phyloP scores from a whole-genome alignment of 1,284 basidiomycete genomes.

The Fomitopsis schrenkii region DNA sequence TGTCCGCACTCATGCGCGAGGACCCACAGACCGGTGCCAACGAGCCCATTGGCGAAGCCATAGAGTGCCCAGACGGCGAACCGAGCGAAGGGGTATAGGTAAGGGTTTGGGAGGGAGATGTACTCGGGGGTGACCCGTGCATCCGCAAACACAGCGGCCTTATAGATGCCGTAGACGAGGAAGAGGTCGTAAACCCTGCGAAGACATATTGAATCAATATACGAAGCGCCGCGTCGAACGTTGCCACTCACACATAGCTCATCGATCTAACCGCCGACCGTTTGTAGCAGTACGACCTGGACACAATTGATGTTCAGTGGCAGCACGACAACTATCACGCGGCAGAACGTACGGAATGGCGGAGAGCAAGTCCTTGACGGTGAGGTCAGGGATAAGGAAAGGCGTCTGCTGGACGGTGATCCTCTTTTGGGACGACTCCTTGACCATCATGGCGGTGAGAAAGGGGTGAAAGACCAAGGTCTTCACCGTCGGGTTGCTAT shows the following conservation, averaged over 20 bases:
- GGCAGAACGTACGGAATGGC: constrained; percentile 74
- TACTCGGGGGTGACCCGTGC: constrained; percentile 51
- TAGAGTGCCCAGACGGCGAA: constrained; percentile 82
- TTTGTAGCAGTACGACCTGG: constrained; percentile 87
- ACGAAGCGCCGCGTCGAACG: constrained; percentile 8
- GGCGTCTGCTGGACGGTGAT: constrained; percentile 52
- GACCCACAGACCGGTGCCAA: constrained; percentile 93
- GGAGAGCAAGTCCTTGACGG: constrained; percentile 83
- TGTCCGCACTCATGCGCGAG: constrained; percentile 93
- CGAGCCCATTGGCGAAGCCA: constrained; percentile 80
- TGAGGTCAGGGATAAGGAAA: constrained; percentile 75
- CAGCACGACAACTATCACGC: background rate
- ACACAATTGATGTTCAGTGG: background rate
- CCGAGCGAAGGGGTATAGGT: constrained; percentile 60
- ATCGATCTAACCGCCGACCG: constrained; percentile 85
- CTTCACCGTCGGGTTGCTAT: constrained; percentile 16
- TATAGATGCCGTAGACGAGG: constrained; percentile 70
- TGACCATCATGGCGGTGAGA: constrained; percentile 14
- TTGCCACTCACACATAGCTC: constrained; percentile 67
- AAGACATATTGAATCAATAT: constrained; percentile 1
- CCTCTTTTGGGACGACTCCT: constrained; percentile 22
- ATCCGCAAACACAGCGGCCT: constrained; percentile 69
- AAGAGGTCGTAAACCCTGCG: constrained; percentile 71
- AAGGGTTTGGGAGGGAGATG: constrained; percentile 58
- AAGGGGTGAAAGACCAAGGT: constrained; percentile 3